Conservation (phyloP, 352 stramenopile species). For the Globisporangium ultimum region DNA sequence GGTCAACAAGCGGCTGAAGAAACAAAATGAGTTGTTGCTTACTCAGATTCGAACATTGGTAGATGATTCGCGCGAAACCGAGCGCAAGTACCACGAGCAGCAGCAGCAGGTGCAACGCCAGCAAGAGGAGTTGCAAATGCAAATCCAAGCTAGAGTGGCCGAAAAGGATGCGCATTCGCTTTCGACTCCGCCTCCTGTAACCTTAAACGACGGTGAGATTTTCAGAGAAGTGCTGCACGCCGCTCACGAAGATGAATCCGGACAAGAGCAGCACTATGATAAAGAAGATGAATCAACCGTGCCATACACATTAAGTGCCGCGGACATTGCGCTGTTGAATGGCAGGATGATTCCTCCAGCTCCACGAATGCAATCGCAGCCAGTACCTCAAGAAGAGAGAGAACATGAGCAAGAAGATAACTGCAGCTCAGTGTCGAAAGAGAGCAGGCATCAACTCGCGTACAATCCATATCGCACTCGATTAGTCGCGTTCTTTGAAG, state of each 20-base stretch:
- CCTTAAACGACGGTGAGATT: neutral
- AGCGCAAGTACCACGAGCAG: constrained; percentile 37
- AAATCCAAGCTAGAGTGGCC: neutral
- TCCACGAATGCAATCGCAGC: neutral
- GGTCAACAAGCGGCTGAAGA: constrained; percentile 80
- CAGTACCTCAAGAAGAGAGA: neutral
- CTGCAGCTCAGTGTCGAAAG: neutral
- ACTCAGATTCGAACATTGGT: constrained; percentile 77
- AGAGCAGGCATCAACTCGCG: constrained; percentile 8
- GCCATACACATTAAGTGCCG: constrained; percentile 64
- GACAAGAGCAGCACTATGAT: constrained; percentile 7
- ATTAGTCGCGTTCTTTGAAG: constrained; percentile 58
- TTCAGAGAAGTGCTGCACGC: neutral
- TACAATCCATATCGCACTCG: constrained; percentile 43
- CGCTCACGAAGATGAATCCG: constrained; percentile 13
- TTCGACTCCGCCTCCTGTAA: neutral
- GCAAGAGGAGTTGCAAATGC: constrained; percentile 18
- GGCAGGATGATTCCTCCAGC: constrained; percentile 22
- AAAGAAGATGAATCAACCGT: constrained; percentile 20
- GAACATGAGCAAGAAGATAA: constrained; percentile 1
- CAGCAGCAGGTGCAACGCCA: constrained; percentile 25
- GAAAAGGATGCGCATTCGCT: neutral
- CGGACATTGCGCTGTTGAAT: constrained; percentile 76
- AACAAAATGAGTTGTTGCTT: constrained; percentile 77
- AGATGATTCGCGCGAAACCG: constrained; percentile 46